phyloP scores from a whole-genome alignment of 2,329 filamentous ascomycete genomes.

The Sporothrix pseudoabietina region DNA sequence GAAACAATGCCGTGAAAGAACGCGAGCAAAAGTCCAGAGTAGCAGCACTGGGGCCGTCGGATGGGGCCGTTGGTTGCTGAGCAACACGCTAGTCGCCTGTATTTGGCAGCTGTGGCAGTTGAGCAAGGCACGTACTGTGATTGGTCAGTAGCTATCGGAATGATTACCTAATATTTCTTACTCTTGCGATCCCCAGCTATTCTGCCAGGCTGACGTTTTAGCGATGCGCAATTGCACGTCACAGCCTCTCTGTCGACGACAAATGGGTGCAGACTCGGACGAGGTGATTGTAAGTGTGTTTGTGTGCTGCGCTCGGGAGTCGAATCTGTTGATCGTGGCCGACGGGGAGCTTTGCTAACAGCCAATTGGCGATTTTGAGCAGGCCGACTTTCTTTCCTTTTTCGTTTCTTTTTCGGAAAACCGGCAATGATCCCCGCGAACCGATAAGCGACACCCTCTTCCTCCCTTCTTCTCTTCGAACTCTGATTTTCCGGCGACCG shows the following conservation, averaged over 20 bases:
- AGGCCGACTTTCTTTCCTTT: neutral
- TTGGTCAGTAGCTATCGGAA: slow-evolving; percentile 12
- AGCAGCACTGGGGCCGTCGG: neutral
- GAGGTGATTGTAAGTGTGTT: neutral
- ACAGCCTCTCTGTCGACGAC: slow-evolving; percentile 9
- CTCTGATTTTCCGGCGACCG: neutral
- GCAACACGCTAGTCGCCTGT: slow-evolving; percentile 27
- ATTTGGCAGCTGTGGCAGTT: neutral
- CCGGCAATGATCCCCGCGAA: slow-evolving; percentile 9
- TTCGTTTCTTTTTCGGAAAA: neutral
- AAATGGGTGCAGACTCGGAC: neutral
- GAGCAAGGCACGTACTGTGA: slow-evolving; percentile 25
- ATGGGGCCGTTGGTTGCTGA: slow-evolving; percentile 29
- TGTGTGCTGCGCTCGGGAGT: neutral
- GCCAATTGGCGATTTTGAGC: neutral
- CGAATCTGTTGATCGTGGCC: neutral
- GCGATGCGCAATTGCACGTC: neutral
- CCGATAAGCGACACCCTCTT: slow-evolving; percentile 3
- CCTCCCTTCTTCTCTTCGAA: neutral
- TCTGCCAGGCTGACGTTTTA: slow-evolving; percentile 26
- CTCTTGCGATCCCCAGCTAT: neutral
- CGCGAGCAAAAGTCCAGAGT: slow-evolving; percentile 2
- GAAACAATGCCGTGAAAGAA: slow-evolving; percentile 13
- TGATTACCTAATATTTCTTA: slow-evolving; percentile 25
- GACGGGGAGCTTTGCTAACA: neutral